Conservation (phyloP, 192 early-diverging fungal species). For the Thamnidium elegans region DNA sequence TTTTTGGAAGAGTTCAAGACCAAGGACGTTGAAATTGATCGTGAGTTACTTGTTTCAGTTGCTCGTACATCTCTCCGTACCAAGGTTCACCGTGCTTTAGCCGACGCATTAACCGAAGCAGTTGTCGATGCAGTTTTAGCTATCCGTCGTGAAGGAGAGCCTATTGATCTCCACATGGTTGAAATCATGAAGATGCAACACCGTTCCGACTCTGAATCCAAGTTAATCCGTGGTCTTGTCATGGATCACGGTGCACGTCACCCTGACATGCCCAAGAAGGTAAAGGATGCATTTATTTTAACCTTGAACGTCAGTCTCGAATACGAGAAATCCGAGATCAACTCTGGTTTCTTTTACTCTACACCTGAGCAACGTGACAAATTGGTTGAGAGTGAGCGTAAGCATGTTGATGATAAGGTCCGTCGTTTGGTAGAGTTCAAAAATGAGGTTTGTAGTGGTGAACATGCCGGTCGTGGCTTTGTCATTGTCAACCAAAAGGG, state of each 20-base stretch:
- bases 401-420: conserved; percentile 91
- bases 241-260: conserved; percentile 98
- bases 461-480: conserved; percentile 81
- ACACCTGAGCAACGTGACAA: conserved; percentile 98
- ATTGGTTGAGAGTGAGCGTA: conserved; percentile 95
- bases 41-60: conserved; percentile 84
- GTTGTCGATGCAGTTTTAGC: conserved; percentile 95
- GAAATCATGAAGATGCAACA: conserved; percentile 99
- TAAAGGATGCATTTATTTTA: conserved; percentile 85
- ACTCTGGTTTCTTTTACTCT: conserved; percentile 98
- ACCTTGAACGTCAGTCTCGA: conserved; percentile 97
- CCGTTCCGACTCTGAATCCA: conserved; percentile 95
- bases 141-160: conserved; percentile 74
- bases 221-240: conserved; percentile 90
- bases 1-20: conserved; percentile 90
- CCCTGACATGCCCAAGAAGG: conserved; percentile 98
- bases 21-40: conserved; percentile 69
- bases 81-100: conserved; percentile 87
- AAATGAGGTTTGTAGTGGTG: conserved; percentile 85
- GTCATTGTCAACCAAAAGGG: conserved; percentile 99
- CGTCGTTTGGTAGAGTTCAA: conserved; percentile 96
- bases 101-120: conserved; percentile 92
- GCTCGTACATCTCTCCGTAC: conserved; percentile 95
- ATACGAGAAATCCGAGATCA: conserved; percentile 99
- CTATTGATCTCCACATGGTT: conserved; percentile 99